Evolutionary conservation across 208 protist genomes (phyloP).

Genomic region (Entamoeba moshkovskii): DNA sequence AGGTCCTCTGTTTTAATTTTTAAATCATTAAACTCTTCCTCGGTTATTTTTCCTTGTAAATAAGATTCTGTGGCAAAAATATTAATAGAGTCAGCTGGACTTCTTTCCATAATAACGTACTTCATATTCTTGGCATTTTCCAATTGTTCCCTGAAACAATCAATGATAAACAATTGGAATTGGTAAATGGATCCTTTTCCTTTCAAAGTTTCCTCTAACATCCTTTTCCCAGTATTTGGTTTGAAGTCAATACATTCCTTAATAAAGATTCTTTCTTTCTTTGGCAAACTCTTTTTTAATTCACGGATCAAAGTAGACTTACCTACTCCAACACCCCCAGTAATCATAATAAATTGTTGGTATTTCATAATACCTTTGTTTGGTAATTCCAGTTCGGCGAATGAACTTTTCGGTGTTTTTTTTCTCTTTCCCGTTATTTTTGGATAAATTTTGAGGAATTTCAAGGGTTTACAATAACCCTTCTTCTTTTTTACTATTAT

Average conservation of each 20-base stretch:
- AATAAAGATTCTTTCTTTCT: not conserved
- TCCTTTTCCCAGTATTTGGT: not conserved
- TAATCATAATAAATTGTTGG: not conserved
- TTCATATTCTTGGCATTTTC: not conserved
- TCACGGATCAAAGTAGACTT: not conserved
- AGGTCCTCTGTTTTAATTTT: not conserved
- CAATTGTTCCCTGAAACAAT: not conserved
- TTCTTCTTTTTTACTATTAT: no score
- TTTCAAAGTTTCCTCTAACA: not conserved
- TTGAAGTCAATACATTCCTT: not conserved
- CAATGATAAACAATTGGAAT: not conserved
- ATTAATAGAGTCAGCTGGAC: not conserved
- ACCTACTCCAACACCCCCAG: not conserved
- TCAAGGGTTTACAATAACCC: no score
- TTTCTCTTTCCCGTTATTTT: no score
- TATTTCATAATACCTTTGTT: no score
- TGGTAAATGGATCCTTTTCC: not conserved
- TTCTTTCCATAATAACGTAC: not conserved
- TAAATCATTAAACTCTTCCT: not conserved
- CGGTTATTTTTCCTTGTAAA: not conserved
- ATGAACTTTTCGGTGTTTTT: no score
- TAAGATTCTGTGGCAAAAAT: not conserved
- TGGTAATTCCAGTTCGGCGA: no score
- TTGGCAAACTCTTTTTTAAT: not conserved
- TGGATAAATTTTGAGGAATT: no score